Percentiles rank a stretch among this genome's conserved stretches.
Conservation (phyloP, 108 stramenopile genomes). For the Fragilaria radians region DNA sequence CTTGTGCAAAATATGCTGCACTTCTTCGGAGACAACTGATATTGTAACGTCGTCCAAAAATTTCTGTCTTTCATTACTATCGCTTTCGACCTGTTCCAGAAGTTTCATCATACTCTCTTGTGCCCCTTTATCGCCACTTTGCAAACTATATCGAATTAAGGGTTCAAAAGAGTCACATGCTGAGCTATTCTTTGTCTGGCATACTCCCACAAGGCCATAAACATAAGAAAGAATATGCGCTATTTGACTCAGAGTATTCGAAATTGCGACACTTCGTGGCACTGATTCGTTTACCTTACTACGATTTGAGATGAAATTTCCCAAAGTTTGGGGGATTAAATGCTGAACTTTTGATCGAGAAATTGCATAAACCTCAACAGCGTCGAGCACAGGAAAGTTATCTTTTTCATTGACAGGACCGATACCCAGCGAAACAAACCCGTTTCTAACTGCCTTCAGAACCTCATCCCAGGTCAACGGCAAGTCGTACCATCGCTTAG, state of each 20-base stretch:
- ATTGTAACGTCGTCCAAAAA: slow-evolving; percentile 47
- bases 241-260: slow-evolving; percentile 17
- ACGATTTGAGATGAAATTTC: too few relatives aligned
- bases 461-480: slow-evolving; percentile 74
- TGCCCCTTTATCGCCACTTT: slow-evolving; percentile 23
- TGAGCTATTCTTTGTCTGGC: not conserved
- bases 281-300: too few relatives aligned
- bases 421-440: slow-evolving; percentile 51
- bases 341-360: slow-evolving; percentile 12
- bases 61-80: slow-evolving; percentile 15
- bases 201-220: slow-evolving; percentile 17
- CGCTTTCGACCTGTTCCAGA: slow-evolving; percentile 24
- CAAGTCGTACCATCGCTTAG: slow-evolving; percentile 77
- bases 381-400: slow-evolving; percentile 49
- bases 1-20: slow-evolving; percentile 2
- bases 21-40: slow-evolving; percentile 27
- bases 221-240: slow-evolving; percentile 26
- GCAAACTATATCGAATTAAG: slow-evolving; percentile 40
- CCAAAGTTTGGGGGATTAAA: not conserved
- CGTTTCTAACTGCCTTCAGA: slow-evolving; percentile 49
- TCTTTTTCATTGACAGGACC: slow-evolving; percentile 37
- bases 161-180: slow-evolving; percentile 23
- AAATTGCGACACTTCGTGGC: too few relatives aligned
- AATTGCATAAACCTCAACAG: slow-evolving; percentile 63
- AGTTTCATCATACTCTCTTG: slow-evolving; percentile 26